These are phyloP conservation scores for Rhodosorus marinus DNA, from an alignment of 23 red algal genomes.

Conservation along the genomic window DNA sequence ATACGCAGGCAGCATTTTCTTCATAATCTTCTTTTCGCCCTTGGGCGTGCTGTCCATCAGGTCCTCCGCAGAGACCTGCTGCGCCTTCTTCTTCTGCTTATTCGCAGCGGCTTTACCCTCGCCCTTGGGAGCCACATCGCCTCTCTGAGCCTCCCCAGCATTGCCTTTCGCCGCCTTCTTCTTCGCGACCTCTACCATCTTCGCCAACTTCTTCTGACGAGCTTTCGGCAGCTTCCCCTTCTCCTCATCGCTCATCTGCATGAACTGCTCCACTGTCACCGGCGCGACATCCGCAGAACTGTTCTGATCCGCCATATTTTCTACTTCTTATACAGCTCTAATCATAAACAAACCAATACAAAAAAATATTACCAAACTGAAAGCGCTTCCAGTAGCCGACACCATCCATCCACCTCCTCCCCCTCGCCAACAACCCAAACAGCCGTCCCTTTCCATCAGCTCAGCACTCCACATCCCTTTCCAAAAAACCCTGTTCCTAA, in stretches of 20 bases:
- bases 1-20: conserved; percentile 60
- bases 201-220: conserved; percentile 17
- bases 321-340: too few relatives aligned
- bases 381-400: too few relatives aligned
- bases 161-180: conserved; percentile 36
- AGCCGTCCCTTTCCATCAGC: too few relatives aligned
- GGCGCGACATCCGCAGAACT: not conserved
- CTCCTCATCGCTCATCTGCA: conserved; percentile 21
- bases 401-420: too few relatives aligned
- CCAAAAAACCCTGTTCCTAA: too few relatives aligned
- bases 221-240: conserved; percentile 16
- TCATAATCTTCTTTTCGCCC: conserved; percentile 55
- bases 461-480: too few relatives aligned
- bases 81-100: conserved; percentile 38
- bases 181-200: conserved; percentile 13
- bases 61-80: conserved; percentile 15
- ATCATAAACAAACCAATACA: too few relatives aligned
- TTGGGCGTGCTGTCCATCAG: conserved; percentile 53
- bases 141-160: conserved; percentile 1
- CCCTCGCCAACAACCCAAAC: too few relatives aligned
- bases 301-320: not conserved
- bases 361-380: too few relatives aligned
- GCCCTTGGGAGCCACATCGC: not conserved
- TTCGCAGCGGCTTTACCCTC: conserved; percentile 1
- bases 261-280: conserved; percentile 10